Base-by-base conservation (phyloP, 2,329 filamentous ascomycete genomes). In the Cercospora janseana region DNA sequence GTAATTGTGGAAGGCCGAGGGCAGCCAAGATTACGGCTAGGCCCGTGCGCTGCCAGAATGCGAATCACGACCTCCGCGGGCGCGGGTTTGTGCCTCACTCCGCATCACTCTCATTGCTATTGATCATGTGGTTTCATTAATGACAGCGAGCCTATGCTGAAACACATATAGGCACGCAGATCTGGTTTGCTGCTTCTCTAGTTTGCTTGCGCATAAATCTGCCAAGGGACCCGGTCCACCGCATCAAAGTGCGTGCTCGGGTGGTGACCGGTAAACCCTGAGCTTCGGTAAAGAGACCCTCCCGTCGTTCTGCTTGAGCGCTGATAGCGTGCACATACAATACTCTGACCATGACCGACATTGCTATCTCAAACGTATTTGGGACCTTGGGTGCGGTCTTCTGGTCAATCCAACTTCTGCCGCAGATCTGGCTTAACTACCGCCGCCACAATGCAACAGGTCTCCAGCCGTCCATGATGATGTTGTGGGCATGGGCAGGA, bases 391-490 rank as follows among this genome's bases (percentile, higher is more conserved):
- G 81, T 8, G 81, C 81, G 27, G 67, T 81, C 10, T 86, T 82
- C 64, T 86, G 83, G 83, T 85, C 81, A 13, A 70, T 85, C n/a
- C 62, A 87, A 76, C 72, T 87, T 20, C 77, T 87, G 20, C 84
- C 85, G 0, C 85, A 88, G 63, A 86, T 87, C 41, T 65, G 83
- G 26, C 78, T 86, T 60, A 88, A 88, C 60, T 81, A 83, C 60
- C 76, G 79, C 4, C 74, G 83, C 1, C 82, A 86, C 63, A 75
- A 85, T 70, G 82, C 83, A 1, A 78, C 73, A 0, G 84, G 83
- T 0, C 72, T 87, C 0, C 83, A 86, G 42, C 76, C 80, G 0
- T 80, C 80, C 0, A 86, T 87, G 83, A 87, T 87, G 83, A 77
- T 87, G 64, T 73, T 86, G 2, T 87, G 84, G 77, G 81, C 82